phyloP scores from a whole-genome alignment of 2,329 filamentous ascomycete genomes.

The Paracoccidioides brasiliensis region DNA sequence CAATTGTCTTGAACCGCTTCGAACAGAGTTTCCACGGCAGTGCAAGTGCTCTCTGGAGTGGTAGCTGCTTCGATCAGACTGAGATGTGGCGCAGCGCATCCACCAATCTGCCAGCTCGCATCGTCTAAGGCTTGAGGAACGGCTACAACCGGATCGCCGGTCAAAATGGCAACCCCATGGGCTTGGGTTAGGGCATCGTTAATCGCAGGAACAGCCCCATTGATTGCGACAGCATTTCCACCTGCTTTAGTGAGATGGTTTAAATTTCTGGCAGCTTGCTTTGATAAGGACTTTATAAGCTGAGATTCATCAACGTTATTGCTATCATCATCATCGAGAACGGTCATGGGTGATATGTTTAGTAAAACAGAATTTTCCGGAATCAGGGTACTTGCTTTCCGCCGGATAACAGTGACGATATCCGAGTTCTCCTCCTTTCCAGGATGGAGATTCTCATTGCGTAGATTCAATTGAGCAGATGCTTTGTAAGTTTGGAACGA shows the following conservation, averaged over 20 bases:
- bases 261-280: conserved; percentile 53
- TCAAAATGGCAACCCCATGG: conserved; percentile 69
- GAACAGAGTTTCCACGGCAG: conserved; percentile 72
- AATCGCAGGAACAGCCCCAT: conserved; percentile 73
- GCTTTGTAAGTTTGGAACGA: conserved; percentile 94
- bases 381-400: conserved; percentile 68
- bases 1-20: conserved; percentile 80
- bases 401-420: conserved; percentile 75
- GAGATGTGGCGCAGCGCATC: conserved; percentile 72
- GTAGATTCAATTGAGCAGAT: conserved; percentile 76
- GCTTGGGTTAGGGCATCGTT: conserved; percentile 75
- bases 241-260: conserved; percentile 58
- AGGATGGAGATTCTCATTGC: conserved; percentile 80
- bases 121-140: conserved; percentile 80
- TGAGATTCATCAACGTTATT: conserved; percentile 60
- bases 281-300: conserved; percentile 63
- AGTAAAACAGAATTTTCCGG: conserved; percentile 71
- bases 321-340: conserved; percentile 68
- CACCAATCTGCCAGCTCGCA: conserved; percentile 83
- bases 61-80: conserved; percentile 70
- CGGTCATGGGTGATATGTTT: conserved; percentile 66
- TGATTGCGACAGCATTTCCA: conserved; percentile 70
- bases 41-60: conserved; percentile 55
- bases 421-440: conserved; percentile 86
- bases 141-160: conserved; percentile 68